Conservation (phyloP, 139 green algal species). For the Chlorella vulgaris region DNA sequence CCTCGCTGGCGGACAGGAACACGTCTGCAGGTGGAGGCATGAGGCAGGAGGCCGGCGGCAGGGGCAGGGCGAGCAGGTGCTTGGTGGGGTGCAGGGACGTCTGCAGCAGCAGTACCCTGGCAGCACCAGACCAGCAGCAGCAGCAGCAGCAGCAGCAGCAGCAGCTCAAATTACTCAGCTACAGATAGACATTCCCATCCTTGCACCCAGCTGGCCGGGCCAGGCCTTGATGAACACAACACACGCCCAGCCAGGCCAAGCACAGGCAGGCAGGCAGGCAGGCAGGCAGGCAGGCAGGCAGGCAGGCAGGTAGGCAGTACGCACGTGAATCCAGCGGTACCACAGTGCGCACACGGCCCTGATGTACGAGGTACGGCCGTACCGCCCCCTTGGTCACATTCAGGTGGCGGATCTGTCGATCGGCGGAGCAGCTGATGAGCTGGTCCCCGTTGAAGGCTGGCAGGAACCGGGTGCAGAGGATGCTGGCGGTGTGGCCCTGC, state of each 20-base stretch:
- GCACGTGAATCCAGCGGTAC: constrained; percentile 30
- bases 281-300: neutral
- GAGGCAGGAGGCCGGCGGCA: neutral
- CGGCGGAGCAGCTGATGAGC: constrained; percentile 25
- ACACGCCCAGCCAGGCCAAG: neutral
- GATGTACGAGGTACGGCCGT: constrained; percentile 31
- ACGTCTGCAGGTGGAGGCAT: constrained; percentile 1
- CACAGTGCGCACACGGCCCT: constrained; percentile 20
- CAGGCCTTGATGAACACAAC: neutral
- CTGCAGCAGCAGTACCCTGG: too few species aligned
- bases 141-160: too few species aligned
- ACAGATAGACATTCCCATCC: too few species aligned
- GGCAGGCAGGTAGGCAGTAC: constrained; percentile 5
- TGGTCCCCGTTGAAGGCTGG: constrained; percentile 20
- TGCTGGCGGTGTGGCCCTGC: constrained; percentile 40
- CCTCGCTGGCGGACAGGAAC: constrained; percentile 30
- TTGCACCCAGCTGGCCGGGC: neutral
- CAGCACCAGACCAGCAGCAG: too few species aligned
- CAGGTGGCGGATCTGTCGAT: constrained; percentile 27
- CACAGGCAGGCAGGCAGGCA: neutral
- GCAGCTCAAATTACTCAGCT: too few species aligned
- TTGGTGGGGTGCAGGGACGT: neutral
- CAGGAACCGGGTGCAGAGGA: constrained; percentile 27
- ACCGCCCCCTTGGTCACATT: constrained; percentile 23
- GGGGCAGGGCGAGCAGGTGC: too few species aligned